Evolutionary conservation across 768 basidiomycete genomes (phyloP).

Genomic region (Strobilomyces confusus): DNA sequence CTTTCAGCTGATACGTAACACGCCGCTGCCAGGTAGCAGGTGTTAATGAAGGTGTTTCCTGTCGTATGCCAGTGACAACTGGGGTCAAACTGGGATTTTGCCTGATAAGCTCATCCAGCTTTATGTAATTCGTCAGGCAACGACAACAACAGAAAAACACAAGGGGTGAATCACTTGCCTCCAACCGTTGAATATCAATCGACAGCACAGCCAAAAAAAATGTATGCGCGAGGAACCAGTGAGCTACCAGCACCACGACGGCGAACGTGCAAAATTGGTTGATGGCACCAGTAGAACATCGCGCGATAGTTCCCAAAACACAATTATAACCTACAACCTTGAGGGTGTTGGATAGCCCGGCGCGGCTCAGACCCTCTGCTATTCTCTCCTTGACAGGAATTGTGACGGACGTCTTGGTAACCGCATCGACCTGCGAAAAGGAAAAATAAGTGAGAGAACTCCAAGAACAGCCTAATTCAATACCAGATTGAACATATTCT

Average conservation of each 20-base stretch:
- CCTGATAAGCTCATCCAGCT: slow-evolving; percentile 83
- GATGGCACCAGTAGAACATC: slow-evolving; percentile 74
- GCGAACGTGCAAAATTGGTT: slow-evolving; percentile 93
- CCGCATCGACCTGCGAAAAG: slow-evolving; percentile 67
- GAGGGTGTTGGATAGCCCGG: slow-evolving; percentile 88
- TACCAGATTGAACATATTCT: slow-evolving; percentile 96
- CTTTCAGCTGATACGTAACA: slow-evolving; percentile 29
- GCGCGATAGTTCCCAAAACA: slow-evolving; percentile 71
- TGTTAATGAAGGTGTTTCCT: slow-evolving; percentile 21
- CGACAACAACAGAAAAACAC: not conserved
- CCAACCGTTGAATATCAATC: slow-evolving; percentile 92
- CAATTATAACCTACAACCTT: slow-evolving; percentile 86
- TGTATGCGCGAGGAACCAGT: slow-evolving; percentile 96
- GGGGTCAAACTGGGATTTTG: slow-evolving; percentile 62
- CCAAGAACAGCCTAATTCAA: slow-evolving; percentile 23
- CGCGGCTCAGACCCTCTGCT: slow-evolving; percentile 82
- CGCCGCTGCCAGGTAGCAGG: slow-evolving; percentile 33
- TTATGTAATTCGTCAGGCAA: slow-evolving; percentile 12
- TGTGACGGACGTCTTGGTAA: slow-evolving; percentile 79
- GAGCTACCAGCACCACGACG: slow-evolving; percentile 89
- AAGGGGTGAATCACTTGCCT: slow-evolving; percentile 41
- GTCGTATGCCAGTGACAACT: slow-evolving; percentile 27
- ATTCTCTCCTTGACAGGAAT: slow-evolving; percentile 89
- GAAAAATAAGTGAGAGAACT: slow-evolving; percentile 23
- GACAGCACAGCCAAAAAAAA: slow-evolving; percentile 94